These are phyloP conservation scores for Kazachstania martiniae DNA, from an alignment of 805 yeast genomes.

Conservation along the genomic window DNA sequence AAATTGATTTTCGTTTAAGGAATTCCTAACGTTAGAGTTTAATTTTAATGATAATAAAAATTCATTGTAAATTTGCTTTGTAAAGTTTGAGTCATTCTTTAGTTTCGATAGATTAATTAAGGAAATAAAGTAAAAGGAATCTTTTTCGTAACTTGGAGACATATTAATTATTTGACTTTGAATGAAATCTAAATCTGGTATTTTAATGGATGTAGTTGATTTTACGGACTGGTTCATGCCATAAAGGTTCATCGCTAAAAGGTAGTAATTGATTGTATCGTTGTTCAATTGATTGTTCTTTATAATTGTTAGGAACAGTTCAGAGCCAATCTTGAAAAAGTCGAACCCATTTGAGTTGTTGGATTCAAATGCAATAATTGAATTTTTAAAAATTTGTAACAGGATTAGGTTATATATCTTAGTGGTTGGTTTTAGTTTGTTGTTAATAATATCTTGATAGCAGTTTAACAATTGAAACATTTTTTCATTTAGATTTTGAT, in stretches of 20 bases:
- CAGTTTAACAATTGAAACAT: slow-evolving; percentile 53
- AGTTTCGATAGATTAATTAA: slow-evolving; percentile 32
- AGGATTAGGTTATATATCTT: slow-evolving; percentile 46
- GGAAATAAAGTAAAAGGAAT: slow-evolving; percentile 30
- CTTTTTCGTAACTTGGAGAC: slow-evolving; percentile 17
- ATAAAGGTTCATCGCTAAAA: slow-evolving; percentile 35
- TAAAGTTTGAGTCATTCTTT: slow-evolving; percentile 29
- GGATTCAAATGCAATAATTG: slow-evolving; percentile 31
- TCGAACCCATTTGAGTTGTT: slow-evolving; percentile 34
- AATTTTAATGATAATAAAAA: slow-evolving; percentile 20
- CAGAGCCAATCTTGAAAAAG: slow-evolving; percentile 41
- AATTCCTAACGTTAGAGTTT: slow-evolving; percentile 4
- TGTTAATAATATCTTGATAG: slow-evolving; percentile 53
- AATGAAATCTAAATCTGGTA: slow-evolving; percentile 5
- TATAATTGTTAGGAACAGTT: slow-evolving; percentile 32
- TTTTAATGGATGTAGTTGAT: background rate
- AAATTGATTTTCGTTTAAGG: slow-evolving; percentile 31
- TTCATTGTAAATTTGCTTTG: slow-evolving; percentile 32
- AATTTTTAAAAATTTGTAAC: slow-evolving; percentile 39
- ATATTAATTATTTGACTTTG: slow-evolving; percentile 4
- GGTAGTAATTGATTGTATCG: slow-evolving; percentile 34
- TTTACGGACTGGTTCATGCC: background rate
- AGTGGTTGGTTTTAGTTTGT: slow-evolving; percentile 43
- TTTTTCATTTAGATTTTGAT: slow-evolving; percentile 41
- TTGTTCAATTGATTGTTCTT: slow-evolving; percentile 34